These are phyloP conservation scores for Polyplosphaeria fusca DNA, from an alignment of 495 filamentous ascomycete genomes.

Conservation along the genomic window DNA sequence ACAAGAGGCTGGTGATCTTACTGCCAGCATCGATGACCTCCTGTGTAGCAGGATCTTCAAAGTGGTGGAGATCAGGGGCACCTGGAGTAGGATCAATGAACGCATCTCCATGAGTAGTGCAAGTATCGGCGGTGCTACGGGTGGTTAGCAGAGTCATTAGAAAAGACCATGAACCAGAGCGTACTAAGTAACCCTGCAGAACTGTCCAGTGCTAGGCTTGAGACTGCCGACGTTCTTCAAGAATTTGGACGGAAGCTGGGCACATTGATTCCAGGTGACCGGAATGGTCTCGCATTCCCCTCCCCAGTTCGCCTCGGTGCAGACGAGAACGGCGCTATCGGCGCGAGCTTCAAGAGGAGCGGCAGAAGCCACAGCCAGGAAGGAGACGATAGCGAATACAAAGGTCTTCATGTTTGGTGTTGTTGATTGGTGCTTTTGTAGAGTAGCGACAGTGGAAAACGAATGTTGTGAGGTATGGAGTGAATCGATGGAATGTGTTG, in stretches of 20 bases:
- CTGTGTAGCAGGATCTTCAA: slow-evolving; percentile 17
- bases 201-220: slow-evolving; percentile 9
- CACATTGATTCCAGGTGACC: slow-evolving; percentile 18
- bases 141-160: background rate
- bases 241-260: background rate
- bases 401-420: slow-evolving; percentile 28
- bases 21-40: slow-evolving; percentile 22
- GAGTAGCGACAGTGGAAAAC: background rate
- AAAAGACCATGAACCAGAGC: background rate
- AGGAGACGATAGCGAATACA: slow-evolving; percentile 6
- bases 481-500: background rate
- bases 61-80: slow-evolving; percentile 13
- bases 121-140: slow-evolving; percentile 18
- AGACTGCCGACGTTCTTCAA: slow-evolving; percentile 20
- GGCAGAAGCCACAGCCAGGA: slow-evolving; percentile 14
- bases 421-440: background rate
- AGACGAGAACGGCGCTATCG: slow-evolving; percentile 13
- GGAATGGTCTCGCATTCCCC: slow-evolving; percentile 3
- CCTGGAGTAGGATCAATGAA: slow-evolving; percentile 15
- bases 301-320: slow-evolving; percentile 15
- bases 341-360: slow-evolving; percentile 12
- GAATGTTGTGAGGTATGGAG: background rate
- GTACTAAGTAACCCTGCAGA: slow-evolving; percentile 31
- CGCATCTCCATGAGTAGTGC: slow-evolving; percentile 26
- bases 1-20: slow-evolving; percentile 17